These are phyloP conservation scores for Emiliania huxleyi DNA, from an alignment of 78 protist genomes.

Conservation along the genomic window DNA sequence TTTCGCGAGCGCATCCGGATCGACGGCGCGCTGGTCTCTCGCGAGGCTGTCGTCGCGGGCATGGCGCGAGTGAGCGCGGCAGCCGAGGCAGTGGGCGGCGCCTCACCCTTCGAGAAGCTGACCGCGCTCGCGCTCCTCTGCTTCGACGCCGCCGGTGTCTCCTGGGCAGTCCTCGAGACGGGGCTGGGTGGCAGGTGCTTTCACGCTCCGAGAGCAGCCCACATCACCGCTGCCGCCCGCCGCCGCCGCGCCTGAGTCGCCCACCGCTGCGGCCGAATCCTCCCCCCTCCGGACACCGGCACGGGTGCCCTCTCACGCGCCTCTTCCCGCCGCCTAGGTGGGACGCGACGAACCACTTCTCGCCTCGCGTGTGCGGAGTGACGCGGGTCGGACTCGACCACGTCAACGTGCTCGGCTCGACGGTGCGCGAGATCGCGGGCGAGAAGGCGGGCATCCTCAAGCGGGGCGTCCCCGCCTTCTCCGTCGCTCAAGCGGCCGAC, in stretches of 20 bases:
- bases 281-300: too few species aligned
- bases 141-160: neutral
- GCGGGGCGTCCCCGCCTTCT: neutral
- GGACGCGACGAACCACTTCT: conserved; percentile 43
- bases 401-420: conserved; percentile 72
- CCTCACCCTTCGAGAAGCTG: conserved; percentile 16
- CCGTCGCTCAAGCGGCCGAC: neutral
- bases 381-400: conserved; percentile 76
- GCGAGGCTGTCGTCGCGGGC: neutral
- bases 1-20: conserved; percentile 19
- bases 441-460: conserved; percentile 82
- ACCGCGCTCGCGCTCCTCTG: neutral
- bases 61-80: neutral
- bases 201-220: too few species aligned
- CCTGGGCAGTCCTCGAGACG: conserved; percentile 18
- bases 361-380: conserved; percentile 27
- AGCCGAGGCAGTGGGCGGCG: neutral
- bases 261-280: too few species aligned
- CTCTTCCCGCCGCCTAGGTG: too few species aligned
- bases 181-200: conserved; percentile 62
- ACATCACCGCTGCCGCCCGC: too few species aligned
- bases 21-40: neutral
- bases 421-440: conserved; percentile 68
- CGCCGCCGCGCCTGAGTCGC: too few species aligned
- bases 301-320: too few species aligned